Conservation (phyloP, 192 early-diverging fungal species). For the Coemansia sp. region DNA sequence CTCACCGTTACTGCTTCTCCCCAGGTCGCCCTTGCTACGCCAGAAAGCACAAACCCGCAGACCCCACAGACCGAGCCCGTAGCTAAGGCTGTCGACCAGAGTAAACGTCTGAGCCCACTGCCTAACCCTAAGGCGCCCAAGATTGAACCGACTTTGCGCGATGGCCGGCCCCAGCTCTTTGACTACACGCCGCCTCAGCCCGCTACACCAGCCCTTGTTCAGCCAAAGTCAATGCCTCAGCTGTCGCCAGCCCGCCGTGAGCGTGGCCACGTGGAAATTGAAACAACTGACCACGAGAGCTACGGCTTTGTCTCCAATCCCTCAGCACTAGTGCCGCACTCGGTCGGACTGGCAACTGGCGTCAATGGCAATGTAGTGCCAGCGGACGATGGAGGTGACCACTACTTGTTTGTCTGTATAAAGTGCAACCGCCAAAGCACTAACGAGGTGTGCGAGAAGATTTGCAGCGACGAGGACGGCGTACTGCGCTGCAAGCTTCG, state of each 20-base stretch:
- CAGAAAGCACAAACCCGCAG: constrained; percentile 10
- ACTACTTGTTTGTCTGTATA: constrained; percentile 55
- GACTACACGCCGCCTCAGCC: constrained; percentile 37
- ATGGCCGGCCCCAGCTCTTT: constrained; percentile 48
- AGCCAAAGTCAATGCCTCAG: background rate
- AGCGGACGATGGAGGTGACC: constrained; percentile 17
- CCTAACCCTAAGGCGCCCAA: constrained; percentile 53
- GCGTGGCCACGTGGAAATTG: constrained; percentile 48
- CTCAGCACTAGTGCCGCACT: constrained; percentile 28
- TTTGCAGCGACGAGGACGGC: constrained; percentile 56
- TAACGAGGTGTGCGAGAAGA: constrained; percentile 56
- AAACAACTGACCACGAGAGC: constrained; percentile 43
- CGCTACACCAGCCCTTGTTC: background rate
- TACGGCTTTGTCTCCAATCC: constrained; percentile 55
- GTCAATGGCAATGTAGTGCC: background rate
- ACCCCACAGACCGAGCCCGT: constrained; percentile 23
- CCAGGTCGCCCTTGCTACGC: background rate
- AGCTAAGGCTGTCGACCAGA: constrained; percentile 22
- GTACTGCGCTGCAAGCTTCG: constrained; percentile 53
- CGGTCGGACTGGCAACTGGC: background rate
- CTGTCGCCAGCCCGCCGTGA: constrained; percentile 18
- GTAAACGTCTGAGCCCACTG: constrained; percentile 39
- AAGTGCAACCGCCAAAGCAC: constrained; percentile 57
- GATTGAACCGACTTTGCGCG: constrained; percentile 26
- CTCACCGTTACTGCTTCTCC: constrained; percentile 22